These are phyloP conservation scores for Fonsecaea nubica DNA, from an alignment of 2,329 filamentous ascomycete species.

Conservation along the genomic window DNA sequence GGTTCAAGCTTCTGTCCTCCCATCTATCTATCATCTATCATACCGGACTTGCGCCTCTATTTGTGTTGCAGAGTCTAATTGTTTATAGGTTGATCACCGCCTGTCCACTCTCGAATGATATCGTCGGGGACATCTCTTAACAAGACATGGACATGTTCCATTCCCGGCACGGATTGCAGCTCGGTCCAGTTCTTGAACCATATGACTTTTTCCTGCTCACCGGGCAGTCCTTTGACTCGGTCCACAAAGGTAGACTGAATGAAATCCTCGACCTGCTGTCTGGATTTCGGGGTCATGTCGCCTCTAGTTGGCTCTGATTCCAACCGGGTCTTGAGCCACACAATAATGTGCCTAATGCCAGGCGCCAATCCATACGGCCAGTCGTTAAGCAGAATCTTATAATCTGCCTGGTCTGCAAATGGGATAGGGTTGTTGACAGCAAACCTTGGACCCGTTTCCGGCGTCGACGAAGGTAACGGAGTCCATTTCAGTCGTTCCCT, in stretches of 20 bases:
- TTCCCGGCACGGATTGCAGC: constrained; percentile 65
- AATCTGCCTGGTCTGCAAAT: constrained; percentile 62
- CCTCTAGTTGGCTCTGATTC: constrained; percentile 54
- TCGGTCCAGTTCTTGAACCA: constrained; percentile 72
- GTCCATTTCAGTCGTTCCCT: constrained; percentile 62
- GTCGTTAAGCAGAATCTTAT: constrained; percentile 65
- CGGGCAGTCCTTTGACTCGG: constrained; percentile 46
- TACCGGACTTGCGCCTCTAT: not conserved
- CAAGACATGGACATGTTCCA: constrained; percentile 65
- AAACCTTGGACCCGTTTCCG: constrained; percentile 48
- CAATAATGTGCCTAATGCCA: constrained; percentile 63
- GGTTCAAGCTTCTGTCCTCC: not conserved
- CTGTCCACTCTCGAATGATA: constrained; percentile 54
- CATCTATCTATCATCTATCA: not conserved
- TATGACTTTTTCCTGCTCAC: constrained; percentile 56
- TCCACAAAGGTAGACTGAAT: constrained; percentile 58
- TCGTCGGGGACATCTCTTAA: constrained; percentile 56
- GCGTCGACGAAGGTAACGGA: constrained; percentile 38
- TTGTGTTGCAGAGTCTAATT: constrained; percentile 16
- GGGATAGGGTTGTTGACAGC: constrained; percentile 55
- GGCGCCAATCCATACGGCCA: constrained; percentile 67
- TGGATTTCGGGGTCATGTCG: constrained; percentile 59
- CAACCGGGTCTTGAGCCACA: constrained; percentile 63
- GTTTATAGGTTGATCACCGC: constrained; percentile 40
- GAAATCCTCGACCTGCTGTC: constrained; percentile 57